Evolutionary conservation across 306 rosid species (phyloP).

Genomic region (Quercus mongolica): DNA sequence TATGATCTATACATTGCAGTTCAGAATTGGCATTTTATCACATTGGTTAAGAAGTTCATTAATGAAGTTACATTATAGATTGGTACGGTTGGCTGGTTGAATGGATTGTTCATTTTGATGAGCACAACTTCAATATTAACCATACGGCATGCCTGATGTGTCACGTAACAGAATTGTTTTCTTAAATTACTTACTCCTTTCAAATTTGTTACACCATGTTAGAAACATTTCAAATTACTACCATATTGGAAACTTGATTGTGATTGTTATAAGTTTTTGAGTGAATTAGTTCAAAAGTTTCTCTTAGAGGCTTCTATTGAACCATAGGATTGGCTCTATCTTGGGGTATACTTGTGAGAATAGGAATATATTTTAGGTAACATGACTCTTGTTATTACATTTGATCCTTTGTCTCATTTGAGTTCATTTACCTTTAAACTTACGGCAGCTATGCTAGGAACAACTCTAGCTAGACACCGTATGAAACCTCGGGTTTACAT

Average conservation of each 20-base stretch:
- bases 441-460: constrained; percentile 67
- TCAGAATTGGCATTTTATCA: no score
- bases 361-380: background rate
- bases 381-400: background rate
- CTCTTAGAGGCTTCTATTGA: no score
- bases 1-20: background rate
- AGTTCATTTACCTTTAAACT: constrained; percentile 7
- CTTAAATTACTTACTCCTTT: background rate
- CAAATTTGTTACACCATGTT: background rate
- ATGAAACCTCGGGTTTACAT: constrained; percentile 64
- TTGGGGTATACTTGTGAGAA: no score
- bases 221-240: background rate
- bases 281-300: no score
- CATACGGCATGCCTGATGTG: background rate
- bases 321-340: no score
- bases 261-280: background rate
- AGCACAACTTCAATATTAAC: background rate
- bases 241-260: background rate
- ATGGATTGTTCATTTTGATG: background rate
- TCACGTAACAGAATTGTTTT: background rate
- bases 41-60: no score
- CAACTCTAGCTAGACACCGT: constrained; percentile 51
- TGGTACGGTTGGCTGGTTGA: background rate
- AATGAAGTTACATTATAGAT: no score
- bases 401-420: constrained; percentile 14